These are phyloP conservation scores for Fusarium albosuccineum DNA, from an alignment of 2,329 filamentous ascomycete species.

Conservation along the genomic window DNA sequence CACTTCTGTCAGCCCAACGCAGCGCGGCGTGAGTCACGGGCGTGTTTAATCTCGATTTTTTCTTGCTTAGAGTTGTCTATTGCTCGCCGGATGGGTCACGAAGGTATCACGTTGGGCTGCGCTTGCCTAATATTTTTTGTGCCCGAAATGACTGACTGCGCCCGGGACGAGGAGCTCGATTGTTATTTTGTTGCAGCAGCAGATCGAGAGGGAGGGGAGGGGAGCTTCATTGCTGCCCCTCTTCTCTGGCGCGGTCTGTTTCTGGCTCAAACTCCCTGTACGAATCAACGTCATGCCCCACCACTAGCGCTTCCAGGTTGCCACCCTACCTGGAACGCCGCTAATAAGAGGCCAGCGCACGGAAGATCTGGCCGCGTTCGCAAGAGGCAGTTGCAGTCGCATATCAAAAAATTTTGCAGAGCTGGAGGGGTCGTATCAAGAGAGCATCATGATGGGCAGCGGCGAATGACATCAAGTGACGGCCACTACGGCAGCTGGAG, in stretches of 20 bases:
- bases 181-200: slow-evolving; percentile 9
- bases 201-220: slow-evolving; percentile 39
- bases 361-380: slow-evolving; percentile 42
- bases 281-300: slow-evolving; percentile 51
- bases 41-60: background rate
- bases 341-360: slow-evolving; percentile 37
- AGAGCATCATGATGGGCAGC: slow-evolving; percentile 10
- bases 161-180: background rate
- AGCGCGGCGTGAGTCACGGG: slow-evolving; percentile 47
- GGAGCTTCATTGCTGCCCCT: slow-evolving; percentile 32
- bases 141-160: slow-evolving; percentile 10
- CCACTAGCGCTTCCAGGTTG: slow-evolving; percentile 41
- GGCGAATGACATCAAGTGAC: slow-evolving; percentile 15
- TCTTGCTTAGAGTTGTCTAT: slow-evolving; percentile 7
- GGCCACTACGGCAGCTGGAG: too few species aligned
- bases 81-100: slow-evolving; percentile 11
- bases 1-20: slow-evolving; percentile 46
- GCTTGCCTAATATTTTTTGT: too few species aligned
- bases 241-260: background rate
- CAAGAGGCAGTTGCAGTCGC: slow-evolving; percentile 33
- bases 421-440: slow-evolving; percentile 25
- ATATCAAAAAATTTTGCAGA: slow-evolving; percentile 25
- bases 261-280: slow-evolving; percentile 41
- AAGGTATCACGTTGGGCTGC: background rate
- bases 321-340: slow-evolving; percentile 37